These are phyloP conservation scores for Solanum bulbocastanum DNA, from an alignment of 257 asterid species.

Conservation along the genomic window DNA sequence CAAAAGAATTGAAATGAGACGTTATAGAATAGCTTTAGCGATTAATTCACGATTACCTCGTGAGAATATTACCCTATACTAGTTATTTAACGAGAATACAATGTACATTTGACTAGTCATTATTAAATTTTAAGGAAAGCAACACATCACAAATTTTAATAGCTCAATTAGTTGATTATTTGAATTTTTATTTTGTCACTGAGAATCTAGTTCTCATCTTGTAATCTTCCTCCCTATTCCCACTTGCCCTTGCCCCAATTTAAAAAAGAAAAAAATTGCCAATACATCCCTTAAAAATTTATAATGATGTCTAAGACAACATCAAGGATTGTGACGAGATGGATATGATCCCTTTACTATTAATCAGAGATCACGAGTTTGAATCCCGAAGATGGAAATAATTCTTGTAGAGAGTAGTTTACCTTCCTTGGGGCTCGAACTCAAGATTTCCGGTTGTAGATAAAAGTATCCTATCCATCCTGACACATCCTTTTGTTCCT, in stretches of 20 bases:
- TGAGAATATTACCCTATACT: neutral
- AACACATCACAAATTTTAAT: too few relatives aligned
- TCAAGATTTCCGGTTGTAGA: neutral
- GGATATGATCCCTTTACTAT: neutral
- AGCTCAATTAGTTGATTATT: too few relatives aligned
- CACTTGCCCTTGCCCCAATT: too few relatives aligned
- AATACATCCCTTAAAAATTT: neutral
- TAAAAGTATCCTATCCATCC: neutral
- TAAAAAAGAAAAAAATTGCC: too few relatives aligned
- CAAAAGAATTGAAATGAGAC: too few relatives aligned
- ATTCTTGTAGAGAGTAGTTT: neutral
- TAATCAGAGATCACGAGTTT: neutral
- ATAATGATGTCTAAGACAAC: neutral
- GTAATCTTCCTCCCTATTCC: too few relatives aligned
- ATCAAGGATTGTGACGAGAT: neutral
- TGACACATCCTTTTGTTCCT: neutral
- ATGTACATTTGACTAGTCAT: neutral
- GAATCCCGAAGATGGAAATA: neutral
- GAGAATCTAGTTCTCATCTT: too few relatives aligned
- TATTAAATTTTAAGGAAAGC: too few relatives aligned
- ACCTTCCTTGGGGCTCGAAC: neutral
- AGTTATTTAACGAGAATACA: neutral
- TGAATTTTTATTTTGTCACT: too few relatives aligned
- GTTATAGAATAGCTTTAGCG: too few relatives aligned
- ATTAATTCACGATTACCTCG: neutral